These are phyloP conservation scores for Xylona heveae DNA, from an alignment of 495 filamentous ascomycete species.

Conservation along the genomic window DNA sequence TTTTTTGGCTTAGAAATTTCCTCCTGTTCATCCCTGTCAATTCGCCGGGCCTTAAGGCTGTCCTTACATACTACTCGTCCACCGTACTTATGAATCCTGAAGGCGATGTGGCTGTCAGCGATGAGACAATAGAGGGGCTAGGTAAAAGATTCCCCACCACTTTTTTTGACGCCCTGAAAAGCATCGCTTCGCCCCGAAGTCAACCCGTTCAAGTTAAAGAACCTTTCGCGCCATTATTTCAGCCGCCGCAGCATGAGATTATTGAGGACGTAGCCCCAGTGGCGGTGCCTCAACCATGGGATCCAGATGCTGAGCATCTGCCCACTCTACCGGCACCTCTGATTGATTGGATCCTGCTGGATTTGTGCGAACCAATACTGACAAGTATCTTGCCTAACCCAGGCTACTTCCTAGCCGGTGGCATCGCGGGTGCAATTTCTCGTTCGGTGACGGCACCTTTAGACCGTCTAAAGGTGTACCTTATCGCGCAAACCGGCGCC, in stretches of 20 bases:
- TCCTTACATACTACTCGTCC: conserved; percentile 80
- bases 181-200: conserved; percentile 23
- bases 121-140: conserved; percentile 75
- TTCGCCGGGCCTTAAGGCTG: conserved; percentile 52
- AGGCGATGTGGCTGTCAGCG: conserved; percentile 81
- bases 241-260: too few species aligned
- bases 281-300: too few species aligned
- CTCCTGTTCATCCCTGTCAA: conserved; percentile 77
- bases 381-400: conserved; percentile 42
- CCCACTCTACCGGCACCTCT: too few species aligned
- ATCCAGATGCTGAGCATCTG: too few species aligned
- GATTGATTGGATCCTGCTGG: too few species aligned
- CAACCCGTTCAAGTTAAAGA: conserved; percentile 2
- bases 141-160: conserved; percentile 63
- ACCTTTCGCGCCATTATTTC: too few species aligned
- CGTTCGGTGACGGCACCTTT: conserved; percentile 86
- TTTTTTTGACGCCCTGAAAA: conserved; percentile 45
- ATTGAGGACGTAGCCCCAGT: too few species aligned
- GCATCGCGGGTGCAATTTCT: conserved; percentile 76
- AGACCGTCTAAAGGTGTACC: conserved; percentile 91
- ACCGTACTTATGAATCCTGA: conserved; percentile 81
- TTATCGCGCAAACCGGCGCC: conserved; percentile 71
- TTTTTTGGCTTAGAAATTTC: conserved; percentile 44
- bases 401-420: conserved; percentile 97
- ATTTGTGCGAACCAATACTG: conserved; percentile 24